Conservation (phyloP, 768 basidiomycete genomes). For the Lyophyllum semitale region DNA sequence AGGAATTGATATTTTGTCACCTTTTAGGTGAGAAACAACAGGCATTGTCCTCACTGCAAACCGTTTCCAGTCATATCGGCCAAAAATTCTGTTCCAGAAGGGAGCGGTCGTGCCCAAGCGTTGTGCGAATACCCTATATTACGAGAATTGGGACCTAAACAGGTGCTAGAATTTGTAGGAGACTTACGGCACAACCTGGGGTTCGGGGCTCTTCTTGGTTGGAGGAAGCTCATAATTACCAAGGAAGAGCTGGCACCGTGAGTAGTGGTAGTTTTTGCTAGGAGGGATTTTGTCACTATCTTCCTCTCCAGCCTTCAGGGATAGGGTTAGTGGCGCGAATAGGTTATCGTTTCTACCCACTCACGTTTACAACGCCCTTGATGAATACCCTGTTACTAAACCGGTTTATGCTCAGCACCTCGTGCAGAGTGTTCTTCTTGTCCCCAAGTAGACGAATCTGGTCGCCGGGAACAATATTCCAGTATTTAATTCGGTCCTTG, state of each 20-base stretch:
- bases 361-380: slow-evolving; percentile 41
- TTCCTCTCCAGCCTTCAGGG: slow-evolving; percentile 19
- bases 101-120: slow-evolving; percentile 66
- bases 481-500: slow-evolving; percentile 76
- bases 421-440: slow-evolving; percentile 55
- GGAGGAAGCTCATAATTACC: slow-evolving; percentile 65
- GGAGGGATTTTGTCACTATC: slow-evolving; percentile 31
- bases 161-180: neutral
- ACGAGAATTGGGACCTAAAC: neutral
- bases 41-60: slow-evolving; percentile 69
- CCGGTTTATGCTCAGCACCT: slow-evolving; percentile 75
- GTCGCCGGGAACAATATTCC: slow-evolving; percentile 90
- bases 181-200: slow-evolving; percentile 48
- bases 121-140: slow-evolving; percentile 71
- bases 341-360: slow-evolving; percentile 7
- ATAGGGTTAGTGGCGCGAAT: neutral
- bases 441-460: slow-evolving; percentile 72
- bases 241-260: slow-evolving; percentile 77
- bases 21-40: slow-evolving; percentile 43
- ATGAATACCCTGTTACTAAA: slow-evolving; percentile 70
- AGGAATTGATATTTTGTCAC: slow-evolving; percentile 52
- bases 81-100: slow-evolving; percentile 54
- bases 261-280: slow-evolving; percentile 68
- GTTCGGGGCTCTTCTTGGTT: slow-evolving; percentile 35
- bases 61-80: slow-evolving; percentile 73